Percentiles rank a stretch among this genome's conserved stretches.
Conservation (phyloP, 805 yeast genomes). For the Maudiozyma saulgeensis region DNA sequence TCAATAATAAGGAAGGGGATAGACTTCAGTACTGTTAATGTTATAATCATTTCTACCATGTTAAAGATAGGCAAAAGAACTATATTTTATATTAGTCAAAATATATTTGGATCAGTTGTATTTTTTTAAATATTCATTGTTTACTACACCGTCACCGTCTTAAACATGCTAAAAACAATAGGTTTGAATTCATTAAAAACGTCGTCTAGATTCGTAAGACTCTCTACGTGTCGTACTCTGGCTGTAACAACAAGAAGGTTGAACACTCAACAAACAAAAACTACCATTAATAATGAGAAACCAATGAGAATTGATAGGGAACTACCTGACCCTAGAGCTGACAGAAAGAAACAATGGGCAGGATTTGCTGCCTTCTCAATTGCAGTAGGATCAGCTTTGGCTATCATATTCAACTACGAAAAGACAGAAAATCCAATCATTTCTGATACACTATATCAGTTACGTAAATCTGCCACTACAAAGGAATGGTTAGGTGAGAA, state of each 20-base stretch:
- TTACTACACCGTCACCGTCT: neutral
- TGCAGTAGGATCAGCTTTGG: conserved; percentile 45
- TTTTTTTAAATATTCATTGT: too few species aligned
- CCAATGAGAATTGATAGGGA: conserved; percentile 66
- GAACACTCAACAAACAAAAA: neutral
- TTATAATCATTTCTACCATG: too few species aligned
- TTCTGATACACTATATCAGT: conserved; percentile 73
- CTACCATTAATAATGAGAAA: conserved; percentile 9
- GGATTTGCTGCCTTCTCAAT: conserved; percentile 48
- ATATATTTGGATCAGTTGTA: too few species aligned
- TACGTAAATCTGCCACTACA: conserved; percentile 66
- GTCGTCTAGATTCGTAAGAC: neutral
- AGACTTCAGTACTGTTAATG: too few species aligned
- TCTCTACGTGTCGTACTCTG: conserved; percentile 5
- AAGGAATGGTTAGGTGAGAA: conserved; percentile 60
- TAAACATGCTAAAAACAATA: conserved; percentile 1
- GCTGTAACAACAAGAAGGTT: conserved; percentile 1
- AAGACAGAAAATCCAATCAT: conserved; percentile 84
- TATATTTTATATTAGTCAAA: too few species aligned
- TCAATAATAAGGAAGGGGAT: too few species aligned
- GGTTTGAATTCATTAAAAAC: neutral
- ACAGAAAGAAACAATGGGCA: conserved; percentile 39
- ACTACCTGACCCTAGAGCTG: conserved; percentile 70
- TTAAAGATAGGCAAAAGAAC: too few species aligned
- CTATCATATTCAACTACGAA: conserved; percentile 83